Percentiles rank a stretch among this genome's conserved stretches.
Conservation (phyloP, 768 basidiomycete genomes). For the Lactarius hengduanensis region DNA sequence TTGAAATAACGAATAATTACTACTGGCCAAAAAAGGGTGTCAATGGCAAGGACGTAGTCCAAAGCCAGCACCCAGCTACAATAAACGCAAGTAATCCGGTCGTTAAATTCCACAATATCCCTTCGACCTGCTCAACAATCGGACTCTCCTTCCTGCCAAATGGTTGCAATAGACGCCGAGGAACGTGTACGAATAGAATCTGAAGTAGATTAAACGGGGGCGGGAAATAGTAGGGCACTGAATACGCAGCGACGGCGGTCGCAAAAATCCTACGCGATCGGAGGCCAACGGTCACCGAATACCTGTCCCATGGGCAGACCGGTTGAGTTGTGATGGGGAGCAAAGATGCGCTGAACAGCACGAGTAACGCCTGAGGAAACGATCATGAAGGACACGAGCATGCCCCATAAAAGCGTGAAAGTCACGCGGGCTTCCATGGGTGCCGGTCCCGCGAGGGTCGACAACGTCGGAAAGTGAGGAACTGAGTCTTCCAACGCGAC, state of each 20-base stretch:
- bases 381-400: slow-evolving; percentile 39
- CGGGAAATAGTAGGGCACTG: slow-evolving; percentile 44
- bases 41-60: slow-evolving; percentile 7
- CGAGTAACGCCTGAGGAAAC: slow-evolving; percentile 38
- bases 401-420: slow-evolving; percentile 41
- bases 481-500: slow-evolving; percentile 44
- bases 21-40: neutral
- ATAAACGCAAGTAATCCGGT: slow-evolving; percentile 42
- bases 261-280: slow-evolving; percentile 45
- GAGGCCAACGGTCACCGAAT: slow-evolving; percentile 43
- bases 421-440: slow-evolving; percentile 50
- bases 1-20: neutral
- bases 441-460: slow-evolving; percentile 27
- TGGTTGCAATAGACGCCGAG: slow-evolving; percentile 21
- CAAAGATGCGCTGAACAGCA: slow-evolving; percentile 34
- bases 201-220: slow-evolving; percentile 51
- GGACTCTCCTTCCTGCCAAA: slow-evolving; percentile 29
- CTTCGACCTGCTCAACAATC: slow-evolving; percentile 32
- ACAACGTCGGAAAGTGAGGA: slow-evolving; percentile 28
- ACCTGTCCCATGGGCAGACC: slow-evolving; percentile 47
- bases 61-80: slow-evolving; percentile 20
- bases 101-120: slow-evolving; percentile 42
- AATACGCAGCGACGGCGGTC: slow-evolving; percentile 38
- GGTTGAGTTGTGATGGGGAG: slow-evolving; percentile 16
- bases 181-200: slow-evolving; percentile 29